Conservation (phyloP, 164 flowering plant genomes). For the Chimonanthus salicifolius region DNA sequence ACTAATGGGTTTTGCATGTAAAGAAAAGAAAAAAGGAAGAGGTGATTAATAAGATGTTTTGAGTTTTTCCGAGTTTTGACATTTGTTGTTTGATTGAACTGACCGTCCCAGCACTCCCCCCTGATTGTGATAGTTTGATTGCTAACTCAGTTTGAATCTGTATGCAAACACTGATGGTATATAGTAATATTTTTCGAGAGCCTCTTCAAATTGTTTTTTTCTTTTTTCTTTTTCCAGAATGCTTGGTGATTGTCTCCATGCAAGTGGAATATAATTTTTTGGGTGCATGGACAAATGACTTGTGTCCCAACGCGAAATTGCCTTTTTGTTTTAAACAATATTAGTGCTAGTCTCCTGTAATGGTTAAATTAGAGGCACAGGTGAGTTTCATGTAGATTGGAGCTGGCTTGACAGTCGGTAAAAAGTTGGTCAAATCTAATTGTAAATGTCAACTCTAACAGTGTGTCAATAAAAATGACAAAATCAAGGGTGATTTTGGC, state of each 20-base stretch:
- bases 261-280: not conserved
- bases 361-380: no score
- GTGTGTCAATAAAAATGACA: no score
- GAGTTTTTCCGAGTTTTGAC: slow-evolving; percentile 3
- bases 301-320: not conserved
- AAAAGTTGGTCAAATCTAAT: no score
- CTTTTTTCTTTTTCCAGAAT: not conserved
- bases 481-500: no score
- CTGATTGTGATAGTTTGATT: slow-evolving; percentile 4
- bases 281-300: not conserved
- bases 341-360: no score
- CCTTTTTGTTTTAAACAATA: not conserved
- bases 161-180: slow-evolving; percentile 4
- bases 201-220: not conserved
- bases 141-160: slow-evolving; percentile 5
- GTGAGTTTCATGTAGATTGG: no score
- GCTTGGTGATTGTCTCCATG: not conserved
- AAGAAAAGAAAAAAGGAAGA: not conserved
- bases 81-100: slow-evolving; percentile 7
- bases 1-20: slow-evolving; percentile 4
- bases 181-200: slow-evolving; percentile 2
- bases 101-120: not conserved
- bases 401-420: no score
- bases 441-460: no score
- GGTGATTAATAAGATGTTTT: slow-evolving; percentile 2